Base-by-base conservation (phyloP, 2,329 filamentous ascomycete genomes). In the Alternaria conjuncta region DNA sequence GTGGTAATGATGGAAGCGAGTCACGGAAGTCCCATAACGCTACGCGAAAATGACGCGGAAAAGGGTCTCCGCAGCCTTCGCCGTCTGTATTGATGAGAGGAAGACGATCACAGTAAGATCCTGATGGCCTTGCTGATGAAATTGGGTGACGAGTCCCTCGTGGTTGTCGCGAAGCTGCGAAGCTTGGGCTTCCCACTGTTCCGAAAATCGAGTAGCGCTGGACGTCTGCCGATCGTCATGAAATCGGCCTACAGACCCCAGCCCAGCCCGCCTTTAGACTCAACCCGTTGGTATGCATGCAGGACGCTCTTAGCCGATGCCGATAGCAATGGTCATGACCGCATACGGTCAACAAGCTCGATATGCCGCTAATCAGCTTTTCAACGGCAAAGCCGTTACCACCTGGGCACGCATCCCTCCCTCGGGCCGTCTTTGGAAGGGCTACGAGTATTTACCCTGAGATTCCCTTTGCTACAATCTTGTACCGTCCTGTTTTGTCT, bases 361-460 rank as follows among this genome's bases (percentile, higher is more conserved):
- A 26, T 44, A 71, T 72, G 72, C 61, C 60, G 67, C 71, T 71
- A 71, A 65, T 56, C 62, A 55, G 30, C 55, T 49, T 63, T 51
- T 58, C 49, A 57, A 57, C 51, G 30, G 64, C 57, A 57, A 61
- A 68, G 62, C 67, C 57, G 60, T 63, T 55, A 43, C 58, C 41
- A 47, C n/a, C n/a, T n/a, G n/a, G n/a, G n/a, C n/a, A n/a, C 61
- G 54, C 53, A 57, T 25, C 15, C 32, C 51, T 41, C 18, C 46
- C 55, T 61, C 51, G 56, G 50, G 36, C 64, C 56, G 50, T 61
- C 54, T 55, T 57, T 49, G n/a, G 46, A 11, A 45, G 32, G 50
- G 50, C 36, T 47, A 20, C 57, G 41, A 49, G 32, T 20, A 43
- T 46, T 51, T 54, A 11, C 46, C 55, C 21, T 56, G 54, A 56